Percentiles rank a stretch among this genome's conserved stretches.
These are phyloP conservation scores for Synchytrium microbalum DNA, from an alignment of 371 early-diverging fungal genomes.

Conservation along the genomic window DNA sequence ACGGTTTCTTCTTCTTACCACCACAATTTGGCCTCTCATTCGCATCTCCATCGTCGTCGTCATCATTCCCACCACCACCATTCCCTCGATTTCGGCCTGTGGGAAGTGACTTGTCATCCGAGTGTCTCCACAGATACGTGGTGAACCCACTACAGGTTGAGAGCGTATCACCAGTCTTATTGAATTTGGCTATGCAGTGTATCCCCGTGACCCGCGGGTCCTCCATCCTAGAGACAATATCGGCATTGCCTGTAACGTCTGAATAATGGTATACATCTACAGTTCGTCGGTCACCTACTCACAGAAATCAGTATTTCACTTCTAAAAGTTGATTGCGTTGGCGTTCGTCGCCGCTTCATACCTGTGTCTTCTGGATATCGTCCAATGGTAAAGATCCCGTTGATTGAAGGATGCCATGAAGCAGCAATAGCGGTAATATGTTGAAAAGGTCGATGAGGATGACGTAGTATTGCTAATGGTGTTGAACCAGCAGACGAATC, in stretches of 20 bases:
- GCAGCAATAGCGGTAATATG: slow-evolving; percentile 10
- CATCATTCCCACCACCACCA: background rate
- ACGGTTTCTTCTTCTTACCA: background rate
- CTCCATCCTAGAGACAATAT: slow-evolving; percentile 6
- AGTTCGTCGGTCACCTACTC: slow-evolving; percentile 11
- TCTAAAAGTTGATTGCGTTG: no score
- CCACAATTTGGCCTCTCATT: background rate
- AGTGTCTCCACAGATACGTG: background rate
- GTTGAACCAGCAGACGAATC: background rate
- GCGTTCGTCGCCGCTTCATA: no score
- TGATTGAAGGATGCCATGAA: slow-evolving; percentile 7
- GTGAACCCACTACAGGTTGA: background rate
- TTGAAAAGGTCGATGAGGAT: slow-evolving; percentile 12
- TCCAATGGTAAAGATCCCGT: slow-evolving; percentile 8
- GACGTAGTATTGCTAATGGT: slow-evolving; percentile 1
- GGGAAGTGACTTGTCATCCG: no score
- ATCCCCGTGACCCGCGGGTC: slow-evolving; percentile 9
- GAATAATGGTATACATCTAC: slow-evolving; percentile 7
- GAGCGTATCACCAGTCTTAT: background rate
- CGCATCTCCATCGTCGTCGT: background rate
- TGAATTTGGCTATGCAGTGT: slow-evolving; percentile 1
- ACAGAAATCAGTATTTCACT: no score
- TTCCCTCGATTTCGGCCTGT: no score
- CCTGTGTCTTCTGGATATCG: slow-evolving; percentile 9
- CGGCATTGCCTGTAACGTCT: slow-evolving; percentile 4